Evolutionary conservation across 371 early-diverging fungal genomes (phyloP).

Genomic region (Lichtheimia ramosa): DNA sequence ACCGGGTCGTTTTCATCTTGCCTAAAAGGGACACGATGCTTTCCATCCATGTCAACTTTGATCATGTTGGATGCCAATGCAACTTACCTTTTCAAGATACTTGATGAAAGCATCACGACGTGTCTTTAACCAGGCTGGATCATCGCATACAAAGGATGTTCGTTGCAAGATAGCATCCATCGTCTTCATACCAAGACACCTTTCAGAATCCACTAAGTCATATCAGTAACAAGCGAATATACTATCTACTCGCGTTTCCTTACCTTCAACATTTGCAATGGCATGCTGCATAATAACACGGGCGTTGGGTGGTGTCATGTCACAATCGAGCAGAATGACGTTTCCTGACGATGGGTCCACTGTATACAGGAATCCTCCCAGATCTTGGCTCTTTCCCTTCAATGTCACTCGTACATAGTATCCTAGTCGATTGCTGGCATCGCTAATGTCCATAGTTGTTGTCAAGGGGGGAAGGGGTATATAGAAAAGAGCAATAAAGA

Average conservation of each 20-base stretch:
- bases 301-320: constrained; percentile 6
- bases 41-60: background rate
- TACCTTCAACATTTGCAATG: constrained; percentile 3
- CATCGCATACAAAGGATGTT: background rate
- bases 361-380: constrained; percentile 32
- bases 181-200: background rate
- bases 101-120: constrained; percentile 13
- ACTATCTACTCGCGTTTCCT: background rate
- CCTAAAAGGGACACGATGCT: constrained; percentile 54
- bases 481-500: too few relatives aligned
- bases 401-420: too few relatives aligned
- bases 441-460: too few relatives aligned
- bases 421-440: too few relatives aligned
- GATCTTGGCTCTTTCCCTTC: too few relatives aligned
- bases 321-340: constrained; percentile 20
- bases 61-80: too few relatives aligned
- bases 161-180: constrained; percentile 9
- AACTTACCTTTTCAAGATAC: constrained; percentile 21
- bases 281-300: constrained; percentile 25
- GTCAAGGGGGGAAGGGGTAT: too few relatives aligned
- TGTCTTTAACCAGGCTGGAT: constrained; percentile 8
- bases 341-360: constrained; percentile 28
- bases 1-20: constrained; percentile 34
- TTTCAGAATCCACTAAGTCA: constrained; percentile 1
- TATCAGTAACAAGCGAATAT: background rate